Evolutionary conservation across 1,139 yeast species (phyloP), one percentile per base, ranked within the genome.

Genomic region (Kodamaea derodonti): DNA sequence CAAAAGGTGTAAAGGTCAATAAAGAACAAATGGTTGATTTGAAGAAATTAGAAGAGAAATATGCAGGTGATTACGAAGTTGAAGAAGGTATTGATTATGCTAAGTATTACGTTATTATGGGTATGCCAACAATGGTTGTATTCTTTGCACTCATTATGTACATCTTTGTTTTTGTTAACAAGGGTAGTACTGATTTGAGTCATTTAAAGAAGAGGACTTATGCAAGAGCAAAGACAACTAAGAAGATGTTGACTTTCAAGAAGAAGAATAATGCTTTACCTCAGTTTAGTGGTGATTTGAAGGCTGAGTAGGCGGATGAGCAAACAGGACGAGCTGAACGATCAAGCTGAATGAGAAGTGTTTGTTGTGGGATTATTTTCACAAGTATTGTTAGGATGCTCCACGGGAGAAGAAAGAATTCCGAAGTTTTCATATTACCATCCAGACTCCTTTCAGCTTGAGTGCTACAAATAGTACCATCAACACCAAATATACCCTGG

Each of bases 91-190:
- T 73, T 38, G 80, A 78, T 43, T 77, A 78, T 41, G 84, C 81
- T 51, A 82, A 81, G 50, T 82, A 84, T 50, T 69, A 80, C 45
- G 74, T 78, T 30, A 65, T 84, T 49, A 61, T 78, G 62, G 66
- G 84, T 7, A 72, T 84, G 54, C 95, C 95, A n/a, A 73, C 85
- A 1, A 67, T 74, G 37, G 86, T 84, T 20, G 58, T 78, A n/a
- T 45, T 84, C 20, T 72, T 80, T 15, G 79, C 73, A 2, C 61
- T 80, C 29, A 65, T 69, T 29, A 79, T 83, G 83, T 83, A 81
- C 52, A 47, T 78, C 38, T 82, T 84, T 54, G 69, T 81, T 10
- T 65, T 61, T 46, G 40, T 72, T 37, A 84, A 80, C 51, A 68
- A 64, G 42, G 62, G 47, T 16, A 38, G 43, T 27, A 49, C 71